Conservation (phyloP, 169 alveolate species). For the Plasmodium gallinaceum region DNA sequence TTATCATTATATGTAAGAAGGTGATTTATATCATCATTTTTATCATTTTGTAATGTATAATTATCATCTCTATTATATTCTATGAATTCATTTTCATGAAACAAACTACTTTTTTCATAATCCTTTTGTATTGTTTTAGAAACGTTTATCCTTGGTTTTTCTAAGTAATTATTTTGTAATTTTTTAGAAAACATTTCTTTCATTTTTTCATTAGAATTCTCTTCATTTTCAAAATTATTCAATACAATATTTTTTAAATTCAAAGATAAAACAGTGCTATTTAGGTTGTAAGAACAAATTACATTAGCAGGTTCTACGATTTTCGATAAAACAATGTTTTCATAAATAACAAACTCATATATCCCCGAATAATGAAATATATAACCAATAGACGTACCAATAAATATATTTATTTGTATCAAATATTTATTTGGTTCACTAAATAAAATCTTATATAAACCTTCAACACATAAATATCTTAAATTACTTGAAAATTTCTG, state of each 20-base stretch:
- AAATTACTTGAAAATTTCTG: conserved; percentile 44
- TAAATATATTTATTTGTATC: conserved; percentile 19
- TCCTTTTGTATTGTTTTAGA: not conserved
- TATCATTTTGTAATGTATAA: not conserved
- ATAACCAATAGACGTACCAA: conserved; percentile 70
- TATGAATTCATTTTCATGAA: not conserved
- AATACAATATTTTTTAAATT: not conserved
- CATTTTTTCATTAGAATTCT: not conserved
- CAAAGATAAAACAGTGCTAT: conserved; percentile 38
- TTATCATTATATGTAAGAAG: not conserved
- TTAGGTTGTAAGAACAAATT: conserved; percentile 20
- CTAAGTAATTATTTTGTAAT: not conserved
- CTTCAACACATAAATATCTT: conserved; percentile 63
- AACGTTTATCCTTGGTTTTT: not conserved
- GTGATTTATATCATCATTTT: not conserved
- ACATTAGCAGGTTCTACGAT: conserved; percentile 22
- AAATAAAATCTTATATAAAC: conserved; percentile 7
- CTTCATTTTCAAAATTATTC: not conserved
- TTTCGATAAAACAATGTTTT: conserved; percentile 45
- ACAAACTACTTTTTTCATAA: not conserved
- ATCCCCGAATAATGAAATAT: conserved; percentile 41
- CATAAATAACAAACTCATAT: conserved; percentile 27
- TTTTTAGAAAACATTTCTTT: not conserved
- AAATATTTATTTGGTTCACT: not conserved
- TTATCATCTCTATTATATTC: not conserved